Evolutionary conservation across 225 moss, liverwort and hornwort genomes (phyloP).

Genomic region (Straminergon stramineum): DNA sequence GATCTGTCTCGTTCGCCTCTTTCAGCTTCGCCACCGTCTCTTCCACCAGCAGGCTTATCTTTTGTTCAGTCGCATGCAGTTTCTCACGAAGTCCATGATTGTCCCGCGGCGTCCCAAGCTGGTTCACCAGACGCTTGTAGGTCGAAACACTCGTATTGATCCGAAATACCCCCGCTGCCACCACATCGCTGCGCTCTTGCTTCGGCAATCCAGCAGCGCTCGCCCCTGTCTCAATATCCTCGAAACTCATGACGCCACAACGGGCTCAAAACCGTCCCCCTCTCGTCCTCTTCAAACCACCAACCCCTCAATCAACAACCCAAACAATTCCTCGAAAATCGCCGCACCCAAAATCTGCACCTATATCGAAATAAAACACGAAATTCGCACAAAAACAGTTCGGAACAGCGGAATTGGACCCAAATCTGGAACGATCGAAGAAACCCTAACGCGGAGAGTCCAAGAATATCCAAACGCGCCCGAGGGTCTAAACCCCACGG

Average conservation of each 20-base stretch:
- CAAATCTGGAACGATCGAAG: neutral
- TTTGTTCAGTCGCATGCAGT: slow-evolving; percentile 37
- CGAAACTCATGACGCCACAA: slow-evolving; percentile 37
- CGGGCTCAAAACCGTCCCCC: neutral
- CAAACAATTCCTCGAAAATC: neutral
- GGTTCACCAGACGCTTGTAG: slow-evolving; percentile 37
- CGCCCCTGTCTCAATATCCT: slow-evolving; percentile 34
- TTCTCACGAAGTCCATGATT: slow-evolving; percentile 35
- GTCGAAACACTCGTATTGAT: slow-evolving; percentile 48
- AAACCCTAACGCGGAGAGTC: slow-evolving; percentile 19
- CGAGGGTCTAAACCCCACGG: neutral
- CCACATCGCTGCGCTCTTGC: slow-evolving; percentile 37
- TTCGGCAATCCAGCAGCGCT: neutral
- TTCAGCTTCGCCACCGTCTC: slow-evolving; percentile 52
- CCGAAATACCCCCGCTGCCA: slow-evolving; percentile 38
- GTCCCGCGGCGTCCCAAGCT: slow-evolving; percentile 36
- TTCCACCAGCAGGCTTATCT: slow-evolving; percentile 46
- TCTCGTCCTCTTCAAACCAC: neutral
- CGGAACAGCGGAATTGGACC: neutral
- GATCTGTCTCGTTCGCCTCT: slow-evolving; percentile 36
- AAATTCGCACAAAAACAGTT: neutral
- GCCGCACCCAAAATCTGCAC: neutral
- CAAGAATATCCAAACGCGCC: neutral
- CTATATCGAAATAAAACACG: neutral
- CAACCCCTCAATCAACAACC: neutral